phyloP scores from a whole-genome alignment of 2,329 filamentous ascomycete species.

The Aureobasidium melanogenum region DNA sequence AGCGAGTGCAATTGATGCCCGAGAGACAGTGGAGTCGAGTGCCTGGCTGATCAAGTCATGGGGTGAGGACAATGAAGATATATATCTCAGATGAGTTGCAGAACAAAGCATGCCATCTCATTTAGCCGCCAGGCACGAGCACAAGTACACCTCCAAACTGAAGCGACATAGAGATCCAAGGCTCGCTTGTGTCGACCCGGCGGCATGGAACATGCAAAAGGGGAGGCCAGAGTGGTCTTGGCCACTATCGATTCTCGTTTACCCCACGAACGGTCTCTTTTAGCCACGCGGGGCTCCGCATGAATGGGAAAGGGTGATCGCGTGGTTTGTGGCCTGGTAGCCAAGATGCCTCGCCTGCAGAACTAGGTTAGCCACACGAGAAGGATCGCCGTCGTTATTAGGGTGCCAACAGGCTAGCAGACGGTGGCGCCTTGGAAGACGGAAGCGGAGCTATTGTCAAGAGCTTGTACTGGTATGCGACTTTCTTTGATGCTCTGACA shows the following conservation, averaged over 20 bases:
- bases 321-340: conserved; percentile 5
- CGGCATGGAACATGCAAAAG: not conserved
- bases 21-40: conserved; percentile 3
- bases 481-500: not conserved
- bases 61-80: not conserved
- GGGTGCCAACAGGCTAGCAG: not conserved
- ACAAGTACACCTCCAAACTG: not conserved
- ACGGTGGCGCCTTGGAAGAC: not conserved
- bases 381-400: conserved; percentile 8
- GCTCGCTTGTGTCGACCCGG: conserved; percentile 4
- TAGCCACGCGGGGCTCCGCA: conserved; percentile 11
- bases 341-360: not conserved
- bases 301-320: conserved; percentile 8
- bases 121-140: conserved; percentile 11
- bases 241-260: conserved; percentile 8
- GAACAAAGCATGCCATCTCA: not conserved
- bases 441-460: not conserved
- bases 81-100: conserved; percentile 6
- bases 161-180: not conserved
- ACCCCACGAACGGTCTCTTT: conserved; percentile 3
- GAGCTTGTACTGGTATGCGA: not conserved
- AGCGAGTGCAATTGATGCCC: not conserved
- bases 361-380: not conserved
- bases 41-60: conserved; percentile 6
- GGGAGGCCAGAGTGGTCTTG: conserved; percentile 4